A percentile compares a stretch with the other conserved stretches of the same genome.
phyloP scores from a whole-genome alignment of 2,329 filamentous ascomycete species.

The Epicoccum nigrum region DNA sequence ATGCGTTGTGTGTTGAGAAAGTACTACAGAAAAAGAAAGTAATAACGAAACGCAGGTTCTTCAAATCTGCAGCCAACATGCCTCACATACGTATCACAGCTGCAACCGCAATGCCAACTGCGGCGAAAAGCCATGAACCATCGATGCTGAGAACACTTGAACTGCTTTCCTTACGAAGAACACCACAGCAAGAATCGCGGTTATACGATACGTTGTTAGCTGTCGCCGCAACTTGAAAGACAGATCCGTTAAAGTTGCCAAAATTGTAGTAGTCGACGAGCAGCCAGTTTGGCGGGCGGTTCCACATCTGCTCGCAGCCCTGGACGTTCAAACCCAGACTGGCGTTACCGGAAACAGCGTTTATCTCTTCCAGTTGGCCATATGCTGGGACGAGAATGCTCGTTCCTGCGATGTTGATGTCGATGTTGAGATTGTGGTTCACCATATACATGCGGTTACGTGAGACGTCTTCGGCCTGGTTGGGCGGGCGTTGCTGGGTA shows the following conservation, averaged over 20 bases:
- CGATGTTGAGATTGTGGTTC: slow-evolving; percentile 89
- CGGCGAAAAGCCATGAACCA: not conserved
- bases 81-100: not conserved
- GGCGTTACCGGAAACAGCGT: slow-evolving; percentile 35
- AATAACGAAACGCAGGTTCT: no score
- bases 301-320: slow-evolving; percentile 38
- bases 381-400: slow-evolving; percentile 53
- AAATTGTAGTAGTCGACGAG: slow-evolving; percentile 47
- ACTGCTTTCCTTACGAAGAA: slow-evolving; percentile 1
- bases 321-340: slow-evolving; percentile 38
- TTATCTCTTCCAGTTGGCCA: slow-evolving; percentile 35
- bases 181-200: slow-evolving; percentile 31
- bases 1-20: no score
- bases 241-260: slow-evolving; percentile 42
- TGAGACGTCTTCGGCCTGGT: slow-evolving; percentile 58
- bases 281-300: slow-evolving; percentile 44
- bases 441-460: slow-evolving; percentile 75
- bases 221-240: slow-evolving; percentile 44
- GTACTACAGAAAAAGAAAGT: no score
- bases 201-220: slow-evolving; percentile 58
- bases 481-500: slow-evolving; percentile 75
- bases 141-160: not conserved
- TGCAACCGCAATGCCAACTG: not conserved
- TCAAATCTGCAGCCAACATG: not conserved
- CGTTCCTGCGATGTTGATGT: slow-evolving; percentile 30